Conservation (phyloP, 495 filamentous ascomycete species). For the Talaromyces nanjingensis region DNA sequence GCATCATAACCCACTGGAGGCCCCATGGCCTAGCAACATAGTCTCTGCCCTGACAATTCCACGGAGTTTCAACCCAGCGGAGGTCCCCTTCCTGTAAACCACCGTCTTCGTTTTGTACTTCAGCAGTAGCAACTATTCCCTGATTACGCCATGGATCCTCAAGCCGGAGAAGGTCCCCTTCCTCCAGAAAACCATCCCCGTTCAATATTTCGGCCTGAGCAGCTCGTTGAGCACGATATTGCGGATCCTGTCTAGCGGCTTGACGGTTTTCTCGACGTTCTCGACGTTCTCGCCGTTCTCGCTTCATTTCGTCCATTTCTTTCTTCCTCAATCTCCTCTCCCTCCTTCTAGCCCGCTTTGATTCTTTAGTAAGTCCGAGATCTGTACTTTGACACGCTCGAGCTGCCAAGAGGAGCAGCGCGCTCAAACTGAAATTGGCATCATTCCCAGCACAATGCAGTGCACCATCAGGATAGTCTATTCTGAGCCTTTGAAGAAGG, state of each 20-base stretch:
- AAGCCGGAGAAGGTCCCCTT: background rate
- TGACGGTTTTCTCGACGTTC: background rate
- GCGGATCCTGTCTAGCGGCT: background rate
- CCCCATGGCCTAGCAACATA: too few relatives aligned
- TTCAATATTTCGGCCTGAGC: background rate
- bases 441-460: background rate
- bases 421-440: background rate
- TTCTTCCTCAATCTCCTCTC: background rate
- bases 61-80: too few relatives aligned
- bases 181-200: background rate
- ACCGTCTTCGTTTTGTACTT: too few relatives aligned
- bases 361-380: background rate
- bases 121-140: too few relatives aligned
- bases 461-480: background rate
- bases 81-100: too few relatives aligned
- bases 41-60: too few relatives aligned
- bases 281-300: background rate
- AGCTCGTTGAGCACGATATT: background rate
- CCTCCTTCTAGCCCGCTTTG: background rate
- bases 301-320: background rate
- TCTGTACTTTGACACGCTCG: background rate
- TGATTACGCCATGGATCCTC: too few relatives aligned
- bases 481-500: background rate
- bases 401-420: background rate
- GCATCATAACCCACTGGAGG: too few relatives aligned